Conservation (phyloP, 1,284 basidiomycete genomes). For the Anthracocystis panici-leucophaei region DNA sequence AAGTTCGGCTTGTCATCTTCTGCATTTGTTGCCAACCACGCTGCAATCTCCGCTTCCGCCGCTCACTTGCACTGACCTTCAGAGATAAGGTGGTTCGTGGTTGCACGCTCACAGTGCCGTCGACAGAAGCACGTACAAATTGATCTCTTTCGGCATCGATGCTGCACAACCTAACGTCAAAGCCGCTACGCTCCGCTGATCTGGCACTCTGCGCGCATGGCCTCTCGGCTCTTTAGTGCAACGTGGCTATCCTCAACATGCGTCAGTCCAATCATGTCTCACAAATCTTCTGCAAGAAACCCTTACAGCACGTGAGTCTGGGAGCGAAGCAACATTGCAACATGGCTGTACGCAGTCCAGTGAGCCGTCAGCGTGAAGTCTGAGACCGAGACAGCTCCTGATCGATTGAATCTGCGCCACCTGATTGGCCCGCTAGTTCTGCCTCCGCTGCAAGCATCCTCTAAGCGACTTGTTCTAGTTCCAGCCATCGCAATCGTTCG, state of each 20-base stretch:
- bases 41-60: conserved; percentile 32
- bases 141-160: not conserved
- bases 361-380: not conserved
- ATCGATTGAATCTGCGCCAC: conserved; percentile 3
- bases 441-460: conserved; percentile 1
- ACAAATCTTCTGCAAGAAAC: not conserved
- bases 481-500: too few species aligned
- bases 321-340: not conserved
- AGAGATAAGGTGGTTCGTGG: conserved; percentile 2
- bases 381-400: conserved; percentile 12
- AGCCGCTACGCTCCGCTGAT: too few species aligned
- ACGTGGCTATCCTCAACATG: not conserved
- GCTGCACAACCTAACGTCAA: not conserved
- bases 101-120: not conserved
- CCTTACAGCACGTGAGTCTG: not conserved
- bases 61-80: conserved; percentile 2
- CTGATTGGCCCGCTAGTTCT: conserved; percentile 10
- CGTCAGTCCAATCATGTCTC: not conserved
- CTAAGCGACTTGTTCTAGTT: too few species aligned
- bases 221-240: conserved; percentile 1
- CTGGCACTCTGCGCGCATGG: not conserved
- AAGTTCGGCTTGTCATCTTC: not conserved
- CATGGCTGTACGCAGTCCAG: not conserved
- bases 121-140: not conserved
- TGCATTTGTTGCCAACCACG: not conserved